These are phyloP conservation scores for Mortierella sp. DNA, from an alignment of 371 early-diverging fungal species.

Conservation along the genomic window DNA sequence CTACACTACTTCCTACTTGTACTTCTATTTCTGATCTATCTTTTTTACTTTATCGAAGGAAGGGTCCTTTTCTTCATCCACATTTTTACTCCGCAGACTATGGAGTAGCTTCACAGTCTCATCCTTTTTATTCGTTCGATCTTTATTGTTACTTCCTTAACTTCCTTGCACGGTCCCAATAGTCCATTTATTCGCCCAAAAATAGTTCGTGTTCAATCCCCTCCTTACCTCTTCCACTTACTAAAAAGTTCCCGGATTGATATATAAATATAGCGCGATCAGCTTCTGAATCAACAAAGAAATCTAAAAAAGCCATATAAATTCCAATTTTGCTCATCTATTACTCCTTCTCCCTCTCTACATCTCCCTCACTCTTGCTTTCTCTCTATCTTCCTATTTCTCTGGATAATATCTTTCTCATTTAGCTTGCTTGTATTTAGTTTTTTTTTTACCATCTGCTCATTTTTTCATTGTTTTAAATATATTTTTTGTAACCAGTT, in stretches of 20 bases:
- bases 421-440: not conserved
- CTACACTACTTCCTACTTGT: not conserved
- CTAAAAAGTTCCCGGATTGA: not conserved
- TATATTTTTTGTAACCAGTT: too few species aligned
- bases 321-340: constrained; percentile 1
- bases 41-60: not conserved
- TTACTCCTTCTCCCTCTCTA: constrained; percentile 18
- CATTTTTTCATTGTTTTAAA: too few species aligned
- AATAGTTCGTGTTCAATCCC: not conserved
- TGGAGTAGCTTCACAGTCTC: too few species aligned
- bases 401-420: not conserved
- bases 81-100: too few species aligned
- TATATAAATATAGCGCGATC: not conserved
- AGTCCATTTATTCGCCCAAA: too few species aligned
- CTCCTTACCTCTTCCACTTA: not conserved
- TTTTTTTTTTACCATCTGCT: too few species aligned
- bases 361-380: not conserved
- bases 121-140: not conserved
- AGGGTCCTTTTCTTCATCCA: not conserved
- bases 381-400: not conserved
- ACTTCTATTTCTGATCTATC: not conserved
- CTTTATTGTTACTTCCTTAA: too few species aligned
- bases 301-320: not conserved
- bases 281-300: not conserved
- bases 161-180: not conserved